Evolutionary conservation across 1,139 yeast genomes (phyloP), one percentile per base, ranked within the genome.

Genomic region (Taiozyma onychis): DNA sequence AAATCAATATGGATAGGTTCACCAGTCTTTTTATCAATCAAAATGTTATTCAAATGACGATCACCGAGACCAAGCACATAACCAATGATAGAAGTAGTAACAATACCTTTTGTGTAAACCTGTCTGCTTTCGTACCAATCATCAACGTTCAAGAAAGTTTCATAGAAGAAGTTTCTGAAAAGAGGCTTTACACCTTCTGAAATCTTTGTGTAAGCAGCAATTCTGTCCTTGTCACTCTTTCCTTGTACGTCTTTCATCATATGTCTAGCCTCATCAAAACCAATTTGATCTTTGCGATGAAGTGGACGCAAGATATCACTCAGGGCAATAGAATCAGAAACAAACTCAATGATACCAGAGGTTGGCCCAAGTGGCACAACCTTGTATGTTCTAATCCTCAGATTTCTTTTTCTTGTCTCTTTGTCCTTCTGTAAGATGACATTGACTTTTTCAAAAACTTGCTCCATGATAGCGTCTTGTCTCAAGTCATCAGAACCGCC

Each of bases 391-490:
- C 97, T 69, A 2, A 93, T 79, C 7, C 77, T 72, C 48, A 93
- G 69, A 1, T 74, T 68, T 18, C 93, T 67, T 46, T 70, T 75
- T 37, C 82, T 66, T 0, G 95, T 76, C 43, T 78, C 80, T 47
- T 76, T 73, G 60, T 87, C 82, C 37, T 72, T 73, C 16, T 61
- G 66, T 53, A 93, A 76, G 43, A 91, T 77, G n/a, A 73, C 69
- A 61, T 91, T 89, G 21, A 90, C 97, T 63, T 90, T 88, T 28
- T 77, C 85, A 66, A 95, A 95, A 1, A 93, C 98, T 64, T 93
- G 99, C 64, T 91, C 96, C 99, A 95, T 95, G 54, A 93, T 88
- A 0, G 96, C 88, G 67, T 95, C 99, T 66, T 95, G 99, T 50
- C 99, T 73, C 50, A 93, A 69, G 67, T 95, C 99, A 67, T 95